Percentiles rank a stretch among this genome's conserved stretches.
Evolutionary conservation across 164 flowering plant genomes (phyloP).

Genomic region (Berberis vulgaris): DNA sequence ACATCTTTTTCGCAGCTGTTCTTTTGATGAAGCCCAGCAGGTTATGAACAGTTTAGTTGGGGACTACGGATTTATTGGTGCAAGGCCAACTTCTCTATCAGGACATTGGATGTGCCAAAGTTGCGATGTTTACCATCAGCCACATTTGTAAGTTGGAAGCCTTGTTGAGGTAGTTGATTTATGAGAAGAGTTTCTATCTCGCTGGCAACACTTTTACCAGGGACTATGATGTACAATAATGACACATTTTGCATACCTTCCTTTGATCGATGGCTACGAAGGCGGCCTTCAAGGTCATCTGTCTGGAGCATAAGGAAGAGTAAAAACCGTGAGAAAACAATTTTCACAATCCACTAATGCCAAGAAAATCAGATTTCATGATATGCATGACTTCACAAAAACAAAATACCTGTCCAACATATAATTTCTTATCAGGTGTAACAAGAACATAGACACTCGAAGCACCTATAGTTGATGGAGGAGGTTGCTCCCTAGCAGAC

Average conservation of each 20-base stretch:
- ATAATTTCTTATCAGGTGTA: slow-evolving; percentile 66
- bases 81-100: slow-evolving; percentile 24
- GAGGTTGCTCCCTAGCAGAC: slow-evolving; percentile 70
- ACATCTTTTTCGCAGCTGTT: too few species aligned
- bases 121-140: slow-evolving; percentile 96
- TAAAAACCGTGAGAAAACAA: not conserved
- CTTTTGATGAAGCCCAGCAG: too few species aligned
- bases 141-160: slow-evolving; percentile 56
- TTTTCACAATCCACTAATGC: too few species aligned
- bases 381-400: not conserved
- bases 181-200: slow-evolving; percentile 84
- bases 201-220: slow-evolving; percentile 90
- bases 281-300: slow-evolving; percentile 82
- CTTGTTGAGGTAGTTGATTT: slow-evolving; percentile 68
- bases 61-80: slow-evolving; percentile 11
- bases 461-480: slow-evolving; percentile 83
- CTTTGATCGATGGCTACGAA: slow-evolving; percentile 68
- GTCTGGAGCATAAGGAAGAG: slow-evolving; percentile 34
- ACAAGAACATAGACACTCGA: slow-evolving; percentile 80
- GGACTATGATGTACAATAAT: slow-evolving; percentile 63
- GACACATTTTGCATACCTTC: slow-evolving; percentile 39
- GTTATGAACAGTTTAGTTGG: too few species aligned
- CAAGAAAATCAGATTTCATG: not conserved
- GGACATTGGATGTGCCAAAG: slow-evolving; percentile 52
- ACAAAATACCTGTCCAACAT: slow-evolving; percentile 73